Percentiles rank a stretch among this genome's conserved stretches.
These are phyloP conservation scores for Pyrus bretschneideri DNA, from an alignment of 306 rosid genomes.

Conservation along the genomic window DNA sequence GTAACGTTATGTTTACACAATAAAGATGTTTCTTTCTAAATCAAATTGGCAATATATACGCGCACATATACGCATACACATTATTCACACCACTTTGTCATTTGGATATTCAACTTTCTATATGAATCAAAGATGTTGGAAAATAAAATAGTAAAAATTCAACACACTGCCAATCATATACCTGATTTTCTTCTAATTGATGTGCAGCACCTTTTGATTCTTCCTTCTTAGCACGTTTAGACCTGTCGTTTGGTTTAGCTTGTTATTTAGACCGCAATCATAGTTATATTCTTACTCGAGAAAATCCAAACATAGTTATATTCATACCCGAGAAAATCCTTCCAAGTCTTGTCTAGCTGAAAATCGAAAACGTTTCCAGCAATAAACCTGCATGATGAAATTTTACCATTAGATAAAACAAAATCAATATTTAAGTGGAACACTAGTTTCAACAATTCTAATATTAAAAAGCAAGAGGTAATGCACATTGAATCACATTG, in stretches of 20 bases:
- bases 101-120: neutral
- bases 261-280: conserved; percentile 58
- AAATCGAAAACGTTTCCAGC: conserved; percentile 96
- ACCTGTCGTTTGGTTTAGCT: conserved; percentile 71
- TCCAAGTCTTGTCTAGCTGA: conserved; percentile 97
- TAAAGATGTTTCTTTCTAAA: neutral
- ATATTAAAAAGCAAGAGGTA: neutral
- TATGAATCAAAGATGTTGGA: neutral
- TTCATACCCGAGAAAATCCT: conserved; percentile 80
- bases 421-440: neutral
- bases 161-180: conserved; percentile 24
- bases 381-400: conserved; percentile 65
- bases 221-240: conserved; percentile 82
- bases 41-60: neutral
- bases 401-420: neutral
- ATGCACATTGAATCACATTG: neutral
- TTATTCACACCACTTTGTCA: neutral
- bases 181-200: conserved; percentile 87
- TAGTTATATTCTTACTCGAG: conserved; percentile 44
- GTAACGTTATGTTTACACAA: neutral
- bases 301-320: conserved; percentile 35
- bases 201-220: conserved; percentile 56
- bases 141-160: conserved; percentile 6
- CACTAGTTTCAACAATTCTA: neutral
- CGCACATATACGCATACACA: neutral